Base-by-base conservation (phyloP, 345 rosid genomes). In the Dovyalis caffra region DNA sequence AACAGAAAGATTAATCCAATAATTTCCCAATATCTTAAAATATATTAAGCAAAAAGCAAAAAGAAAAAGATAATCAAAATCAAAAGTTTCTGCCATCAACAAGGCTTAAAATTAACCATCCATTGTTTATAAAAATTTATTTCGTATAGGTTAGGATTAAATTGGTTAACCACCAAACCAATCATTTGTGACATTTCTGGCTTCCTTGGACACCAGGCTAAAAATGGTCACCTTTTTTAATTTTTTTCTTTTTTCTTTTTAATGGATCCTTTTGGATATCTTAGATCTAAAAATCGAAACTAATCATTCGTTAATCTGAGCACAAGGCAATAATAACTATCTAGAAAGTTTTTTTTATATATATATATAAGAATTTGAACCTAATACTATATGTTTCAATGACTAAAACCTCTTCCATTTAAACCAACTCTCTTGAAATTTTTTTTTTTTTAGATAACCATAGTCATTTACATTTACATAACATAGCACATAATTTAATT, bases 141-240 rank as follows among this genome's bases (percentile, higher is more conserved):
- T 72, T 76, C 71, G 80, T 73, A 67, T 29, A 31, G 47, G 75
- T 73, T 79, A 63, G 81, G 77, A 67, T 38, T 81, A 79, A 67
- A 73, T 79, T 63, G 79, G 77, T 84, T 78, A 84, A 78, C 83
- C 85, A 80, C 83, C 82, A 75, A 47, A 69, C 72, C 35, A 74
- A 74, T 76, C 60, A n/a, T 66, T 75, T 57, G 29, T 37, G 43
- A 5, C 35, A 21, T 56, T 58, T 63, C 49, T 14, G 31, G 68
- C 29, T 79, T 80, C 64, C 78, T 69, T 70, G 78, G 45, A 58
- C 70, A 68, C 53, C 31, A 64, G 20, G 56, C 74, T 74, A 64
- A 74, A 56, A 14, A 11, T 40, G 11, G 15, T 40, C 47, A 40
- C 47, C 47, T 12, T 40, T 10, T 38, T 14, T 8, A n/a, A n/a